Percentiles rank a stretch among this genome's conserved stretches.
Evolutionary conservation across 1,139 yeast species (phyloP).

Genomic region (Kluyveromyces sp.): DNA sequence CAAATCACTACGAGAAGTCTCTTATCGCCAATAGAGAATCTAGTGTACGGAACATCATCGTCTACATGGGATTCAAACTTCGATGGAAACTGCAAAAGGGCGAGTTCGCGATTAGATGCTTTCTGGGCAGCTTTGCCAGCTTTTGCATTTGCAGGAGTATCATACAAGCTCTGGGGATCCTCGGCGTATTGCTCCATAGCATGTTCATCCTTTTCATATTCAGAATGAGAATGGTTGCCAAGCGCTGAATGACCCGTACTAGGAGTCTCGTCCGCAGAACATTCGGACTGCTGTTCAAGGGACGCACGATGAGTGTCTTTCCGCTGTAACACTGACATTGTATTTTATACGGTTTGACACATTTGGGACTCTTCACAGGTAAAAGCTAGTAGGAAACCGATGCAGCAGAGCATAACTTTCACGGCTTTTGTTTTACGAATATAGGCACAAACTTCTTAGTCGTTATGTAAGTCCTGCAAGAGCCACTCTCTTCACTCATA

Average conservation of each 20-base stretch:
- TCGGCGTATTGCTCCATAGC: not conserved
- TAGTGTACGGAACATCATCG: conserved; percentile 25
- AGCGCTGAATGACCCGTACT: not conserved
- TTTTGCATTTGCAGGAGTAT: not conserved
- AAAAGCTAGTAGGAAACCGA: not conserved
- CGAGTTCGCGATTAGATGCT: not conserved
- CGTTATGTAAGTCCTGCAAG: too few relatives aligned
- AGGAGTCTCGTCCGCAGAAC: not conserved
- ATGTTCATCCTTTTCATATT: not conserved
- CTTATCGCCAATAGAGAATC: conserved; percentile 35
- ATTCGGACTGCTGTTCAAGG: not conserved
- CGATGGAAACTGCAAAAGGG: not conserved
- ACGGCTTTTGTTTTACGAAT: not conserved
- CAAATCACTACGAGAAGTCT: conserved; percentile 35
- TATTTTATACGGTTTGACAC: not conserved
- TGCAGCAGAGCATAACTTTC: too few relatives aligned
- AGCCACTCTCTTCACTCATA: too few relatives aligned
- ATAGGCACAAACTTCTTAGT: too few relatives aligned
- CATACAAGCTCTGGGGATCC: conserved; percentile 1
- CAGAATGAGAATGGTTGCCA: not conserved
- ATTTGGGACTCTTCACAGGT: too few relatives aligned
- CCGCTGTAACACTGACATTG: not conserved
- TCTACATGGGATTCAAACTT: not conserved
- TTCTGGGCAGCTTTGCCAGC: not conserved
- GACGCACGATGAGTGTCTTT: not conserved